Evolutionary conservation across 2,329 filamentous ascomycete genomes (phyloP).

Genomic region (Rugonectria rugulosa): DNA sequence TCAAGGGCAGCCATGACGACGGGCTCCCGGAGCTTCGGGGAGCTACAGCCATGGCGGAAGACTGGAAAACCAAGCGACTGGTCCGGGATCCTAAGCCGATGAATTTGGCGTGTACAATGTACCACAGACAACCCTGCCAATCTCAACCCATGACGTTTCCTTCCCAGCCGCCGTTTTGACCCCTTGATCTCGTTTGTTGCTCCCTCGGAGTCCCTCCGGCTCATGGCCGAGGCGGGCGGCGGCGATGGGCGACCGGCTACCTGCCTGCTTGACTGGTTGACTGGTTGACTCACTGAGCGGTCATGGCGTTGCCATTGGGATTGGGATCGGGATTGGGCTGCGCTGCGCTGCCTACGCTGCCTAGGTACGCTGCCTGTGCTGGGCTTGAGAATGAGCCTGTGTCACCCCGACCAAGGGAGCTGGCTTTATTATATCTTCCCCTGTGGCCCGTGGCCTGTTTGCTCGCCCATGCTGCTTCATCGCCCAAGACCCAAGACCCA

Average conservation of each 20-base stretch:
- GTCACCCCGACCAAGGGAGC: slow-evolving; percentile 9
- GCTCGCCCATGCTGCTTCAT: neutral
- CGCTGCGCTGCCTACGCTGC: neutral
- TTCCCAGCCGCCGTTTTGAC: neutral
- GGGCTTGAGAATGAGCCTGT: slow-evolving; percentile 6
- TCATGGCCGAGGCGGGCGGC: slow-evolving; percentile 9
- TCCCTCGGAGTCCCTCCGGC: too few relatives aligned
- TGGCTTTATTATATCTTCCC: slow-evolving; percentile 16
- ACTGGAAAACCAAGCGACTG: slow-evolving; percentile 6
- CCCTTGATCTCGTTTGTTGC: slow-evolving; percentile 9
- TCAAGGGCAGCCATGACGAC: neutral
- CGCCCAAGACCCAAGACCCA: neutral
- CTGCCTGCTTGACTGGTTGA: slow-evolving; percentile 10
- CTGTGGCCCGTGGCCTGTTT: slow-evolving; percentile 1
- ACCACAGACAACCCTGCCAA: slow-evolving; percentile 12
- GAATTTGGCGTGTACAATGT: neutral
- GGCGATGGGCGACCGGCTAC: neutral
- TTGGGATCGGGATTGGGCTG: slow-evolving; percentile 5
- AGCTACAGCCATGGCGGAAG: slow-evolving; percentile 3
- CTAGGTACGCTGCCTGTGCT: neutral
- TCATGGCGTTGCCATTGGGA: too few relatives aligned
- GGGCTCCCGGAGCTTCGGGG: neutral
- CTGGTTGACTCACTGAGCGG: slow-evolving; percentile 9
- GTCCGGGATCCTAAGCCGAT: slow-evolving; percentile 15
- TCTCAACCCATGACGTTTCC: slow-evolving; percentile 6